Base-by-base conservation (phyloP, 345 rosid species). In the Lepidium africanum region DNA sequence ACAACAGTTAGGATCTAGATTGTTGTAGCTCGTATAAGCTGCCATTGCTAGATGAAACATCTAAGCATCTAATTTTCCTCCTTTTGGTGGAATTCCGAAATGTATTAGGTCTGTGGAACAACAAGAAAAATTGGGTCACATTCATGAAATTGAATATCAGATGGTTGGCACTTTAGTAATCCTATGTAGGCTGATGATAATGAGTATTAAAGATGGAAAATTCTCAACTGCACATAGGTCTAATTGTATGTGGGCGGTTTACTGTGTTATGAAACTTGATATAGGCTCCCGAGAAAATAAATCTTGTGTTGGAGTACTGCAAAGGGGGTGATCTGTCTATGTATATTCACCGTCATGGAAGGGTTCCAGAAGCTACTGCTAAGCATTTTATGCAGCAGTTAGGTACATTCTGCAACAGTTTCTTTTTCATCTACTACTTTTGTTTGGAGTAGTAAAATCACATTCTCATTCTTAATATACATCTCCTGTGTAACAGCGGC, bases 381-480 rank as follows among this genome's bases (percentile, higher is more conserved):
- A 87, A 89, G 80, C 90, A 89, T 76, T 95, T 87, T 80, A 87
- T 95, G 99, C 89, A 80, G 77, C 99, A 95, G 83, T 79, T 95
- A 61, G 97, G 99, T 88, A 77, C 54, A 72, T 61, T 45, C 17
- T 42, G 32, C 50, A 9, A 19, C 57, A 6, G 9, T 7, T 30
- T 63, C 36, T 45, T 25, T 15, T 14, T 54, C 77, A 5, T 27
- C 65, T 39, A 10, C 47, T 70, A 14, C 27, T 66, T 71, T 63
- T 46, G 38, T 78, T 50, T 81, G 21, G 21, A 5, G 11, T 36
- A 10, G 51, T 42, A 48, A 23, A 43, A 23, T 45, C 38, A 13
- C 43, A 25, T 54, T 47, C 48, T 61, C 67, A 67, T 23, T 67
- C 63, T 53, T 53, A 15, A 0, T 13, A 4, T 52, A 49, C 9